A percentile compares a stretch with the other conserved stretches of the same genome.
Conservation (phyloP, 2,329 filamentous ascomycete species). For the Monosporascus cannonballus region DNA sequence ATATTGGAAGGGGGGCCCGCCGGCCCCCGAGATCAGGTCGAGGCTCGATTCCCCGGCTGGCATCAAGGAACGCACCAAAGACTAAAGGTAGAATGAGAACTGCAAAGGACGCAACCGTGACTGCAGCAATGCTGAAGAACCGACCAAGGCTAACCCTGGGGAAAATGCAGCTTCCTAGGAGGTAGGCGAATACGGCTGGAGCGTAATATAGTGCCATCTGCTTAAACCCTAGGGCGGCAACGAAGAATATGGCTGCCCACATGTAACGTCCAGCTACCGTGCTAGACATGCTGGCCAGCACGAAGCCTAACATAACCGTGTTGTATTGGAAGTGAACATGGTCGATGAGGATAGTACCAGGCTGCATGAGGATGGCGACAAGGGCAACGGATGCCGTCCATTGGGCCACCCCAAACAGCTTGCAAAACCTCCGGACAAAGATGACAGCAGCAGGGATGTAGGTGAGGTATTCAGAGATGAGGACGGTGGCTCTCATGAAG, state of each 20-base stretch:
- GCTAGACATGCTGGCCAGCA: slow-evolving; percentile 80
- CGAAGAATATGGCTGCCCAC: slow-evolving; percentile 92
- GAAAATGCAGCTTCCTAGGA: slow-evolving; percentile 79
- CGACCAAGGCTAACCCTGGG: slow-evolving; percentile 62
- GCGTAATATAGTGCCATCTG: slow-evolving; percentile 99
- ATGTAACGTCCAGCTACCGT: slow-evolving; percentile 78
- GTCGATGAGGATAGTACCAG: slow-evolving; percentile 83
- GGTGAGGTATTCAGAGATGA: slow-evolving; percentile 84
- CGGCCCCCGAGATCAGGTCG: slow-evolving; percentile 51
- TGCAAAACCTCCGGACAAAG: slow-evolving; percentile 76
- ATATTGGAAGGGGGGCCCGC: slow-evolving; percentile 57
- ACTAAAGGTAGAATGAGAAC: slow-evolving; percentile 72
- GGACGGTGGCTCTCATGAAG: slow-evolving; percentile 90
- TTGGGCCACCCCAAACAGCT: slow-evolving; percentile 66
- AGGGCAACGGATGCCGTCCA: slow-evolving; percentile 84
- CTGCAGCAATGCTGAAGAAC: slow-evolving; percentile 67
- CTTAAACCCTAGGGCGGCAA: slow-evolving; percentile 91
- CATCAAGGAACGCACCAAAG: slow-evolving; percentile 63
- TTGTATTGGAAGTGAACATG: slow-evolving; percentile 89
- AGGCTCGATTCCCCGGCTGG: slow-evolving; percentile 55
- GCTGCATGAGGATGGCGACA: slow-evolving; percentile 87
- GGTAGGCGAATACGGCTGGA: slow-evolving; percentile 84
- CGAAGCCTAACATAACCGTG: slow-evolving; percentile 92
- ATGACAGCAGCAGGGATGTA: slow-evolving; percentile 82
- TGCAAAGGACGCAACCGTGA: slow-evolving; percentile 68